Base-by-base conservation (phyloP, 1,284 basidiomycete genomes). In the Irpex sp. region DNA sequence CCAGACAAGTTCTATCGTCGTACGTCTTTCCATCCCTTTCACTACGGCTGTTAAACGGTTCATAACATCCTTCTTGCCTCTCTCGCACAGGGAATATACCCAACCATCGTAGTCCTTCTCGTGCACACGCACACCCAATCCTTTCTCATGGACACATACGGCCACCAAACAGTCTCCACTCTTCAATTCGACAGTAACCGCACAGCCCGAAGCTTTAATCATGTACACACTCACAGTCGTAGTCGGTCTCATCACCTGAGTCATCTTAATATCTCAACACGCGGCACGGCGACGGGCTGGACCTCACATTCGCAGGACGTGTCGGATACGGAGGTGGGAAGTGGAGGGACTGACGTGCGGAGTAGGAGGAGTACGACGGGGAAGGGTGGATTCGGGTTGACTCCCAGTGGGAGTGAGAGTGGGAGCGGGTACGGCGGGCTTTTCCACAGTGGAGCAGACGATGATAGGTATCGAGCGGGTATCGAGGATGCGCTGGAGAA, bases 21-120 rank as follows among this genome's bases (percentile, higher is more conserved):
- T 66, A 58, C 57, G 61, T 62, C 14, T 51, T 51, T 51, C 18
- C 10, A 21, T 18, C 19, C 9, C 19, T 51, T 51, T 4, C 19
- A 51, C 19, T 19, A 51, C 48, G 16, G 48, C 9, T 23, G 48
- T 16, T 8, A 14, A 14, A 45, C 39, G 12, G 39, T 2, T 14
- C 8, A n/a, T 16, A 51, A 51, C 16, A 18, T 10, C 10, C 14
- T 16, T 45, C n/a, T 45, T 36, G 7, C 4, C 14, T n/a, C 5
- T n/a, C 23, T 4, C 6, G 28, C 28, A 28, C 52, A 67, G 66
- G 66, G 66, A 2, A 62, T 64, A 10, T 67, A 67, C 42, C 66
- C 66, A 2, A 62, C 60, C 14, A 49, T 67, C 33, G 53, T 67
- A 47, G 62, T 67, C 45, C 48, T 67, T 19, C 61, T 65, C 21